Percentiles rank a stretch among this genome's conserved stretches.
Evolutionary conservation across 192 early-diverging fungal genomes (phyloP).

Genomic region (Dimargaris cristalligena): DNA sequence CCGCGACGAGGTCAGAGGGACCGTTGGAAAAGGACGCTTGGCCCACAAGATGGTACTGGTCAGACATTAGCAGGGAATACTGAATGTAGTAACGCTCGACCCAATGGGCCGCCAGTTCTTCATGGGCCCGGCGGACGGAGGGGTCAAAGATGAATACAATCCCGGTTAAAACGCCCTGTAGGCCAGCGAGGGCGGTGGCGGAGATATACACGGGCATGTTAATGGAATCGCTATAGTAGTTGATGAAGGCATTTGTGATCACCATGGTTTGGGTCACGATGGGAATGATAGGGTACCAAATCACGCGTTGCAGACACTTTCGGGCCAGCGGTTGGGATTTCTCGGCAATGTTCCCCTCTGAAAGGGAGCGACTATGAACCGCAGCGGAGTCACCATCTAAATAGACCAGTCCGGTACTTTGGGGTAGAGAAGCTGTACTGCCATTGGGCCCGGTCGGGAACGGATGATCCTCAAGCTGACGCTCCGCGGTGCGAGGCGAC

Average conservation of each 20-base stretch:
- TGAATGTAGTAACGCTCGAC: constrained; percentile 8
- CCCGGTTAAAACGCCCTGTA: constrained; percentile 8
- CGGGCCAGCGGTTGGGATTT: constrained; percentile 3
- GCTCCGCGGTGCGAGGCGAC: background rate
- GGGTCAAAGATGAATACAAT: constrained; percentile 12
- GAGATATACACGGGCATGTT: constrained; percentile 4
- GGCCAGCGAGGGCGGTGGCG: constrained; percentile 6
- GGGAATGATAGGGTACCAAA: constrained; percentile 11
- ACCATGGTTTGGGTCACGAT: constrained; percentile 6
- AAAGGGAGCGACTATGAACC: background rate
- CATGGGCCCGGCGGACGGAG: background rate
- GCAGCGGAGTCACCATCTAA: background rate
- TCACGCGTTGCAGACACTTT: constrained; percentile 4
- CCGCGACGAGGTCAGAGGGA: too few species aligned
- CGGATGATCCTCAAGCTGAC: background rate
- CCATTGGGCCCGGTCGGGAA: background rate
- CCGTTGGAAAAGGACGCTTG: too few species aligned
- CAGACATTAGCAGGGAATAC: background rate
- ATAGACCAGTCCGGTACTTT: background rate
- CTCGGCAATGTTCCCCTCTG: constrained; percentile 7
- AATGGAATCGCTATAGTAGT: constrained; percentile 1
- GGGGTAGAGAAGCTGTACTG: background rate
- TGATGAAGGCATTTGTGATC: constrained; percentile 9
- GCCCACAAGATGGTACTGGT: too few species aligned
- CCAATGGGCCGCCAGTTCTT: background rate